These are phyloP conservation scores for Tetrahymena borealis DNA, from an alignment of 73 alveolate genomes.

Conservation along the genomic window DNA sequence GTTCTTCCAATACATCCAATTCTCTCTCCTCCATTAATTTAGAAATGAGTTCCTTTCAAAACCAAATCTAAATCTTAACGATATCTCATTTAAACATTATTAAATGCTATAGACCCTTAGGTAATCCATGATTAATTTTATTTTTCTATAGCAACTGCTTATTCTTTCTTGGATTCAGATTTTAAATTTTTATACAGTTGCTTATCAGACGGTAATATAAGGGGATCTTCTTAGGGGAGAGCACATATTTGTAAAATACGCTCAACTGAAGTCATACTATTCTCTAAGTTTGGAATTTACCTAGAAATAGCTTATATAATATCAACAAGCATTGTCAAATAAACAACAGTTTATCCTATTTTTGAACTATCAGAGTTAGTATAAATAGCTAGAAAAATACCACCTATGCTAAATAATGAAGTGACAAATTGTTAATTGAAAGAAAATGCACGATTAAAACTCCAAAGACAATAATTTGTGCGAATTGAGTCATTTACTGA, in stretches of 20 bases:
- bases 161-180: not conserved
- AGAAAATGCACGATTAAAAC: not conserved
- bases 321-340: not conserved
- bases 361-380: not conserved
- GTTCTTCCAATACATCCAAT: slow-evolving; percentile 78
- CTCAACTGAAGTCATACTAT: not conserved
- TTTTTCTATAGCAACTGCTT: not conserved
- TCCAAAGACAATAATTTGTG: not conserved
- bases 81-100: slow-evolving; percentile 70
- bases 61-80: slow-evolving; percentile 63
- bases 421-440: not conserved
- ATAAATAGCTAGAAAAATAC: not conserved
- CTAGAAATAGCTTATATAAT: not conserved
- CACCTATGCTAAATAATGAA: not conserved
- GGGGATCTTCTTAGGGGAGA: not conserved
- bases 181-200: not conserved
- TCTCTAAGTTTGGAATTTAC: not conserved
- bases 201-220: not conserved
- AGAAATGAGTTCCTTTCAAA: slow-evolving; percentile 55
- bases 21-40: slow-evolving; percentile 59
- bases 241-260: not conserved
- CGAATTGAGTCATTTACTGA: not conserved
- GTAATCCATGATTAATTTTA: not conserved
- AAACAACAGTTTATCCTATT: not conserved
- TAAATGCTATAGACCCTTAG: slow-evolving; percentile 56